Evolutionary conservation across 352 stramenopile genomes (phyloP), one percentile per base, ranked within the genome.

Genomic region (Phytopythium litorale): DNA sequence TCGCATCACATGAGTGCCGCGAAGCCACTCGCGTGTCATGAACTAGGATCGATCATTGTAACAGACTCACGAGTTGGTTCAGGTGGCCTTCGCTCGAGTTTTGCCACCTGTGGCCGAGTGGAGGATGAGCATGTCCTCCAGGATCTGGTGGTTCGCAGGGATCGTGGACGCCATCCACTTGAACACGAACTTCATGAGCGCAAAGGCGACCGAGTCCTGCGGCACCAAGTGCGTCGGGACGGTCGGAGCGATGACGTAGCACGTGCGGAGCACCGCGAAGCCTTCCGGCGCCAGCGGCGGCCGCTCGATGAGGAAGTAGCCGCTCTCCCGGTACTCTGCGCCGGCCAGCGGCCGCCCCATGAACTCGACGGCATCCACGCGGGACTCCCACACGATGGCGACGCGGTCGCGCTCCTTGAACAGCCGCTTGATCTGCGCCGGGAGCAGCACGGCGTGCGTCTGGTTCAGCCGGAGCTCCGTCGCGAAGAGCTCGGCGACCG

Each of bases 381-480:
- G 72, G 15, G 78, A 78, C 38, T 66, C 70, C 78, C 78, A 89
- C n/a, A 83, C 76, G 21, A 89, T 75, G 45, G 85, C 74, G 2
- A 83, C 62, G 7, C 79, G 79, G 28, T 77, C 70, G 51, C 71
- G 50, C 46, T 88, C 74, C 11, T 77, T 58, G 48, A 82, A 84
- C 13, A 75, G 70, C 3, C 76, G 74, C 23, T 84, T 61, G 32
- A 89, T 69, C 51, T 89, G 76, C 51, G 82, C 76, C 19, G 86
- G 69, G 1, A 70, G 64, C 55, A 87, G 79, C 42, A 78, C 61
- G 1, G 76, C 76, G 12, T 73, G 64, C 0, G 66, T 80, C 19
- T 72, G 67, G 40, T 85, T 83, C 0, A 67, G 64, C 16, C 76
- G 56, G 8, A 87, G 54, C 61, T 88, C 73, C 28, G 87, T 71